Conservation (phyloP, 1,139 yeast genomes). For the Suhomyces coccinellae region DNA sequence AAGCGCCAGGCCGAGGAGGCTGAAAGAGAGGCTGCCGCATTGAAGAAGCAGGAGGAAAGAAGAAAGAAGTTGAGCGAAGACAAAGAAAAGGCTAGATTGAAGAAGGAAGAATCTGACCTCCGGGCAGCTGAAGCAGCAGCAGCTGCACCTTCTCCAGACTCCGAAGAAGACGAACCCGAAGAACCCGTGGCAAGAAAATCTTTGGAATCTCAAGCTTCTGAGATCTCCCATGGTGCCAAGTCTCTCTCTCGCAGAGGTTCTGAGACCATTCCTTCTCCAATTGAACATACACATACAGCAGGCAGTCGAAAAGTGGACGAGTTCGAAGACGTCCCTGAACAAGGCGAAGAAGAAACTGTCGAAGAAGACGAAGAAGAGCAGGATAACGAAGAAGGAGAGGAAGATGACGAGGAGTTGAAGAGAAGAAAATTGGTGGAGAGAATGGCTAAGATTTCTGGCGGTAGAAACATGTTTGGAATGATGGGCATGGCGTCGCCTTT, state of each 20-base stretch:
- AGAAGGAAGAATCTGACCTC: constrained; percentile 10
- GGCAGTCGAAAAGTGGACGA: constrained; percentile 3
- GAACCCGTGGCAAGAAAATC: constrained; percentile 2
- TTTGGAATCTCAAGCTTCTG: constrained; percentile 4
- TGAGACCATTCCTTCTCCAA: constrained; percentile 1
- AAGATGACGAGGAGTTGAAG: constrained; percentile 75
- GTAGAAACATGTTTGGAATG: constrained; percentile 86
- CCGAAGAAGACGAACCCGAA: constrained; percentile 2
- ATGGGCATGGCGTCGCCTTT: constrained; percentile 66
- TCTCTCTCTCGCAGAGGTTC: constrained; percentile 5
- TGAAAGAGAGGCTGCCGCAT: constrained; percentile 66
- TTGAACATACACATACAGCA: constrained; percentile 7
- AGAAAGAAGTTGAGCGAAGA: constrained; percentile 45
- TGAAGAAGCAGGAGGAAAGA: constrained; percentile 57
- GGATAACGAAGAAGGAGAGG: constrained; percentile 25
- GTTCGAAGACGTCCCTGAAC: constrained; percentile 4
- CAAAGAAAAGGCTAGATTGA: constrained; percentile 19
- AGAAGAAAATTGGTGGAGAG: constrained; percentile 82
- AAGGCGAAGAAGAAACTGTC: background rate
- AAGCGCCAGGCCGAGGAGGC: constrained; percentile 81
- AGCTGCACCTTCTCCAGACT: constrained; percentile 1
- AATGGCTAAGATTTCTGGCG: constrained; percentile 94
- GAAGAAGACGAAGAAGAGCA: constrained; percentile 3
- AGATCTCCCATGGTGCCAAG: constrained; percentile 1
- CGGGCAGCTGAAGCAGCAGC: constrained; percentile 3